Percentiles rank a stretch among this genome's conserved stretches.
Conservation (phyloP, 768 basidiomycete genomes). For the Termitomyces titanicus region DNA sequence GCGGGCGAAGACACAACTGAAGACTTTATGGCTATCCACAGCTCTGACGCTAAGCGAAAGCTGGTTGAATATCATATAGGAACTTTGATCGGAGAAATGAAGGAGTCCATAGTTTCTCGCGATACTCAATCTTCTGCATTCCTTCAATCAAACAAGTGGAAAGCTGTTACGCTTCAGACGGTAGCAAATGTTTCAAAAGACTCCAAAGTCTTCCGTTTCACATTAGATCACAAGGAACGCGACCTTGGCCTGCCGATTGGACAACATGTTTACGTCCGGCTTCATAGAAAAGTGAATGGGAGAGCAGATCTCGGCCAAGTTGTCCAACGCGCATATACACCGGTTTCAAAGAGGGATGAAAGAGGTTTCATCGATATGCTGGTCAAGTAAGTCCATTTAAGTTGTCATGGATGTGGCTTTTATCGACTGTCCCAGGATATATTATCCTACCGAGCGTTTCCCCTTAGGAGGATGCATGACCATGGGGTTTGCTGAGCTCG, state of each 20-base stretch:
- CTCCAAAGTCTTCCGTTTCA: slow-evolving; percentile 47
- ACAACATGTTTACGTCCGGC: slow-evolving; percentile 54
- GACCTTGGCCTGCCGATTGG: slow-evolving; percentile 53
- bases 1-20: slow-evolving; percentile 61
- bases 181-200: slow-evolving; percentile 43
- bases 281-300: slow-evolving; percentile 29
- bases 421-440: slow-evolving; percentile 29
- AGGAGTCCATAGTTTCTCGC: slow-evolving; percentile 9
- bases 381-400: slow-evolving; percentile 31
- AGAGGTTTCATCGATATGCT: slow-evolving; percentile 49
- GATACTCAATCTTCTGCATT: slow-evolving; percentile 18
- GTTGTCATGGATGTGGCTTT: background rate
- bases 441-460: slow-evolving; percentile 32
- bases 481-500: slow-evolving; percentile 36
- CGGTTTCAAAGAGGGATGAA: slow-evolving; percentile 40
- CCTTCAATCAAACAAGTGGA: slow-evolving; percentile 48
- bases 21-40: slow-evolving; percentile 63
- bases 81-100: slow-evolving; percentile 4
- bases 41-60: slow-evolving; percentile 42
- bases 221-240: slow-evolving; percentile 35
- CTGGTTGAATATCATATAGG: slow-evolving; percentile 34
- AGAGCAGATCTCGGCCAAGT: slow-evolving; percentile 28
- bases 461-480: slow-evolving; percentile 39
- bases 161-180: slow-evolving; percentile 32
- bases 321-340: slow-evolving; percentile 59